Conservation (phyloP, 2,329 filamentous ascomycete species). For the Cytospora mali region DNA sequence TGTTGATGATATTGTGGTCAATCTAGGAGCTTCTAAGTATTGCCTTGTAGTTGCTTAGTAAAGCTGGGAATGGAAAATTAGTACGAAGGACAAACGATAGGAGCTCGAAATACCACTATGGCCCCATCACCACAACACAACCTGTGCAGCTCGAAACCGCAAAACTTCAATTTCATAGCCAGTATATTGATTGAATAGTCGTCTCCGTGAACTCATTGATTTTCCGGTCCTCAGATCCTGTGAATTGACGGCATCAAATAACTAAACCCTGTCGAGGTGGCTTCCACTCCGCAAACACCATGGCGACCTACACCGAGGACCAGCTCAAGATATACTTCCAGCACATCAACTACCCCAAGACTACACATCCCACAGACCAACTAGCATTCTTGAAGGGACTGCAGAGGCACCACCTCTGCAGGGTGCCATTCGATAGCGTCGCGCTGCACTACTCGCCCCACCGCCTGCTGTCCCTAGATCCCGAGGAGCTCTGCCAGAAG, state of each 20-base stretch:
- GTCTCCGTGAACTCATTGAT: too few species aligned
- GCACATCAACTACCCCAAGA: slow-evolving; percentile 35
- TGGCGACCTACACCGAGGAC: slow-evolving; percentile 32
- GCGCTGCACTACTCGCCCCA: slow-evolving; percentile 50
- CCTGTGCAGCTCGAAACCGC: neutral
- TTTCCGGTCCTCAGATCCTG: neutral
- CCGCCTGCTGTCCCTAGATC: slow-evolving; percentile 37
- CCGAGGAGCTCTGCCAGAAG: slow-evolving; percentile 35
- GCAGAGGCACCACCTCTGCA: slow-evolving; percentile 47
- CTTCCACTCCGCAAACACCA: too few species aligned
- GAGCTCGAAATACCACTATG: too few species aligned
- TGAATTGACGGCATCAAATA: neutral
- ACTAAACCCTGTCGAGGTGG: neutral
- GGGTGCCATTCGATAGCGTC: slow-evolving; percentile 58
- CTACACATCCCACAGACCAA: slow-evolving; percentile 31
- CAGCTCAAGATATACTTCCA: slow-evolving; percentile 37
- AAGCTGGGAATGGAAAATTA: too few species aligned
- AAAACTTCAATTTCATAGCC: neutral
- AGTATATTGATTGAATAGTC: too few species aligned
- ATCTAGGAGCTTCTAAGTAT: too few species aligned
- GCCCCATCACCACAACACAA: too few species aligned
- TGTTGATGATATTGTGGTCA: too few species aligned
- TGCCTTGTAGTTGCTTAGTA: too few species aligned
- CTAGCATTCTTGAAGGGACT: slow-evolving; percentile 39
- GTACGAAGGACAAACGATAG: too few species aligned